Percentiles rank a stretch among this genome's conserved stretches.
phyloP scores from a whole-genome alignment of 2,329 filamentous ascomycete genomes.

The Colletotrichum eleusines region DNA sequence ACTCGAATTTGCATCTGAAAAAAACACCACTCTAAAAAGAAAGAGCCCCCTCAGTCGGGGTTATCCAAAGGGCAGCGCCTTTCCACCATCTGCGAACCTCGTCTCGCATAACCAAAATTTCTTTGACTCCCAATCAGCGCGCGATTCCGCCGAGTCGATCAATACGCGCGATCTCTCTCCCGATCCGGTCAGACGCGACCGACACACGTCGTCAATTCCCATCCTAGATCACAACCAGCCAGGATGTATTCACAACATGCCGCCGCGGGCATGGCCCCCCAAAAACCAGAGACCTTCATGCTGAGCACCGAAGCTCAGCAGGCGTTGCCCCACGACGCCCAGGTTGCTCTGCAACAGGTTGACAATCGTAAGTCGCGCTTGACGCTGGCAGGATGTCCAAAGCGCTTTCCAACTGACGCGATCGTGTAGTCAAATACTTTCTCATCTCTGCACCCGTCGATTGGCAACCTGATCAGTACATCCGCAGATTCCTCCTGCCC shows the following conservation, averaged over 20 bases:
- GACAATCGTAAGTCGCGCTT: constrained; percentile 81
- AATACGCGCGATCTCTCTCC: constrained; percentile 19
- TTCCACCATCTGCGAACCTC: constrained; percentile 23
- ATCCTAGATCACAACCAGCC: constrained; percentile 37
- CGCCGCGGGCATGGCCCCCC: constrained; percentile 85
- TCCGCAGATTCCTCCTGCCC: constrained; percentile 92
- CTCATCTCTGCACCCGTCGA: constrained; percentile 98
- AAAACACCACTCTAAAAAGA: constrained; percentile 26
- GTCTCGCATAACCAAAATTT: constrained; percentile 9
- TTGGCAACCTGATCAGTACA: constrained; percentile 97
- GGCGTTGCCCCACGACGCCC: constrained; percentile 93
- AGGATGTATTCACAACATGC: constrained; percentile 86
- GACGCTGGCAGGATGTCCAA: not conserved
- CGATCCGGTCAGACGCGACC: constrained; percentile 42
- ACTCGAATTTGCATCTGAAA: constrained; percentile 52
- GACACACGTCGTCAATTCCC: constrained; percentile 39
- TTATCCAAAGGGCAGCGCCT: constrained; percentile 44
- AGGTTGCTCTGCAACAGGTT: constrained; percentile 97
- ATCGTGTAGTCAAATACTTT: constrained; percentile 91
- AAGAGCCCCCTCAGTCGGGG: constrained; percentile 17
- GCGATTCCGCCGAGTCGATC: constrained; percentile 21
- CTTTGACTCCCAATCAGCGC: constrained; percentile 27
- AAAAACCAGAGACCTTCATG: constrained; percentile 99
- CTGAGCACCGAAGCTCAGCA: constrained; percentile 97
- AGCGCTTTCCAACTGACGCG: constrained; percentile 44